Evolutionary conservation across 495 filamentous ascomycete genomes (phyloP).

Genomic region (Aspergillus cristatus): DNA sequence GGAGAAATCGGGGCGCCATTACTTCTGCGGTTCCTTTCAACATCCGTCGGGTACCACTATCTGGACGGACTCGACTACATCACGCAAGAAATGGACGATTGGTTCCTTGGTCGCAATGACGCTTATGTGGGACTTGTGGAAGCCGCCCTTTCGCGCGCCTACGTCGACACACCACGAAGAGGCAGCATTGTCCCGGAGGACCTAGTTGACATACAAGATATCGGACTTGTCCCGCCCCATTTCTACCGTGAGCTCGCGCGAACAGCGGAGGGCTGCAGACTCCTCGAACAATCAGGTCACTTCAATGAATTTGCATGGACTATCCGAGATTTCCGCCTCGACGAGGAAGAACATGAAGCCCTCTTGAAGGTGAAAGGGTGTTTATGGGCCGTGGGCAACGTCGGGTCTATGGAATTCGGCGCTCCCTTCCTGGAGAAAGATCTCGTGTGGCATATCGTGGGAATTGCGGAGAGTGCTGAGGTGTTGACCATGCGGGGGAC

Average conservation of each 20-base stretch:
- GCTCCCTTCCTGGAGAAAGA: constrained; percentile 83
- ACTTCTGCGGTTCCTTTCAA: constrained; percentile 86
- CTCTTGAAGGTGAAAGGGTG: constrained; percentile 94
- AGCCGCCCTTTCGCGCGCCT: constrained; percentile 84
- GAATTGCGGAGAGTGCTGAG: constrained; percentile 76
- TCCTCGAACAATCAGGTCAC: constrained; percentile 86
- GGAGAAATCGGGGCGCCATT: constrained; percentile 95
- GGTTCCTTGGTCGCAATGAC: constrained; percentile 94
- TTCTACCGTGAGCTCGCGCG: constrained; percentile 94
- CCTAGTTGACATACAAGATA: constrained; percentile 47
- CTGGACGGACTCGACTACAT: constrained; percentile 96
- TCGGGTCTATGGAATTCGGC: constrained; percentile 95
- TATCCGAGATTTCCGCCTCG: constrained; percentile 74
- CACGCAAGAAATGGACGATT: constrained; percentile 98
- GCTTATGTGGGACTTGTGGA: constrained; percentile 91
- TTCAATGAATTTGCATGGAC: constrained; percentile 87
- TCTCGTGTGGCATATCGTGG: constrained; percentile 73
- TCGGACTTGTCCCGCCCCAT: constrained; percentile 76
- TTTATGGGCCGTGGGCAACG: constrained; percentile 95
- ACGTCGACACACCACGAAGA: constrained; percentile 49
- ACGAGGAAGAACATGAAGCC: constrained; percentile 75
- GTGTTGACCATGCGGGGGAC: constrained; percentile 90
- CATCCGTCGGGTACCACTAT: constrained; percentile 94
- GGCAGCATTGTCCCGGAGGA: constrained; percentile 41
- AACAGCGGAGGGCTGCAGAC: constrained; percentile 82